A percentile compares a stretch with the other conserved stretches of the same genome.
Evolutionary conservation across 768 basidiomycete species (phyloP).

Genomic region (Mycena filopes): DNA sequence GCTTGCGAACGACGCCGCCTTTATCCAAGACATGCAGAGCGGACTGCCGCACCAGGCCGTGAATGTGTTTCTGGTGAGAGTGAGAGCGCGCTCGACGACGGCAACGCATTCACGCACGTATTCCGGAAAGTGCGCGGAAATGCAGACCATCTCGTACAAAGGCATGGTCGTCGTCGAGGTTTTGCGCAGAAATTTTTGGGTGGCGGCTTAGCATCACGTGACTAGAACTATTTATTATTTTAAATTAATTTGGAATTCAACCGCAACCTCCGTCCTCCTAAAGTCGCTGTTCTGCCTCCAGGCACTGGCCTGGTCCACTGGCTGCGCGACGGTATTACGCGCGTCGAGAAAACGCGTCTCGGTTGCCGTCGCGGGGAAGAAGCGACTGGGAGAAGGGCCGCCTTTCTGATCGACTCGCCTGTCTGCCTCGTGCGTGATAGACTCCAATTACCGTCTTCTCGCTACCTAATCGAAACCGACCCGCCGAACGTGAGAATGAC

Average conservation of each 20-base stretch:
- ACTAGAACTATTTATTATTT: background rate
- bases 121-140: slow-evolving; percentile 78
- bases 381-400: slow-evolving; percentile 10
- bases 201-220: background rate
- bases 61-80: slow-evolving; percentile 71
- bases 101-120: slow-evolving; percentile 61
- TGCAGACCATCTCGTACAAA: slow-evolving; percentile 88
- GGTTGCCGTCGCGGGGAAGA: too few relatives aligned
- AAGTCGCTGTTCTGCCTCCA: too few relatives aligned
- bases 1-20: slow-evolving; percentile 85
- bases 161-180: slow-evolving; percentile 66
- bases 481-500: slow-evolving; percentile 26
- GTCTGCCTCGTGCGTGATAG: slow-evolving; percentile 24
- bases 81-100: background rate
- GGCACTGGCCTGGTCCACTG: too few relatives aligned
- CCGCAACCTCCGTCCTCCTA: too few relatives aligned
- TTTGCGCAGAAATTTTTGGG: background rate
- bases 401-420: background rate
- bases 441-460: slow-evolving; percentile 5
- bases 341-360: too few relatives aligned
- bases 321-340: too few relatives aligned
- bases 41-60: slow-evolving; percentile 76
- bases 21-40: slow-evolving; percentile 76
- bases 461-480: slow-evolving; percentile 16
- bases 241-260: background rate